Base-by-base conservation (phyloP, 805 yeast genomes). In the Monosporozyma aerobia region DNA sequence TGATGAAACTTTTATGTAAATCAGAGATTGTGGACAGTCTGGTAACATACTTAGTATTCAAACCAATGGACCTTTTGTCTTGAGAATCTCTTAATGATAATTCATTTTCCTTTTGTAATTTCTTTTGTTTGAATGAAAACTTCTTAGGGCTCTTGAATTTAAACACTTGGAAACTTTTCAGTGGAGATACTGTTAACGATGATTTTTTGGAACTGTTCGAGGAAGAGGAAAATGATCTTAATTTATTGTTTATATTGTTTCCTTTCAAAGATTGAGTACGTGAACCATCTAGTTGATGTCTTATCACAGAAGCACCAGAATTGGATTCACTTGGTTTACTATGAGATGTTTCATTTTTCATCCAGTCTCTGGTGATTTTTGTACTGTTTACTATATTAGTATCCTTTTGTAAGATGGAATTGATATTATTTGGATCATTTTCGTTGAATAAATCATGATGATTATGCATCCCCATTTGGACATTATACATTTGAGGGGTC, bases 11-110 rank as follows among this genome's bases (percentile, higher is more conserved):
- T 43, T 53, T 61, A 5, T 68, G 63, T n/a, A 59, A 50, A 49
- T 64, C 69, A 7, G 68, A 65, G 10, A 67, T 63, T 3, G 62
- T 60, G 8, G 70, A 67, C 14, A 64, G 50, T 47, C 68, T 60
- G 4, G 67, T 60, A n/a, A 60, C 63, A 50, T 60, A 61, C 27
- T 46, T 51, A 3, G 40, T 22, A 47, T 50, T 56, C 30, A 43
- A 23, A 37, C 37, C 52, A 13, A 35, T 51, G 16, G 29, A 33
- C 25, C 19, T 35, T 19, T 48, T 44, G 9, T 32, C 45, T 13
- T 22, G 45, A 19, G 45, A 23, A 23, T 44, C 27, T 22, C 25
- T 44, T n/a, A 25, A 19, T 7, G 7, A 14, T 10, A 22, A 33
- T 11, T 25, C 33, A n/a, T 33, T 44, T n/a, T 25, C 8, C 35